phyloP scores from a whole-genome alignment of 176 grass and related monocot species.

The Rhynchospora tenuis region DNA sequence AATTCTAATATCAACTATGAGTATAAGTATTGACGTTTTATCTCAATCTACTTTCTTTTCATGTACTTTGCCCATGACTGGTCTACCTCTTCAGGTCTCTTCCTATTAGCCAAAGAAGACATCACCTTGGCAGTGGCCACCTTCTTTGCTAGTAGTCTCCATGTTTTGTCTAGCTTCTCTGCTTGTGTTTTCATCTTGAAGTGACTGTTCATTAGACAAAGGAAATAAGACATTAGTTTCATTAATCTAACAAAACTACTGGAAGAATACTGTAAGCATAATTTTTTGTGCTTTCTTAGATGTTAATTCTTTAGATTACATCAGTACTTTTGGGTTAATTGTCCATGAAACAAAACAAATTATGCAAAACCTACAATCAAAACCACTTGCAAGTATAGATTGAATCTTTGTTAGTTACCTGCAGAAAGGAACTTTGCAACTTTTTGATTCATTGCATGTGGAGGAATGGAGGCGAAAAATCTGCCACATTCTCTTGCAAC shows the following conservation, averaged over 20 bases:
- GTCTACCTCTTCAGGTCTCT: constrained; percentile 38
- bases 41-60: constrained; percentile 26
- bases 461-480: constrained; percentile 72
- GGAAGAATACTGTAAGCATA: background rate
- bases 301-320: background rate
- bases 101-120: constrained; percentile 39
- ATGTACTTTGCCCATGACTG: constrained; percentile 39
- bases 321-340: background rate
- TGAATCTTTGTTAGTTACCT: constrained; percentile 27
- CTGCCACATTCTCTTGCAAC: constrained; percentile 44
- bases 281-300: background rate
- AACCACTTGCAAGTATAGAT: background rate
- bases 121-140: constrained; percentile 46
- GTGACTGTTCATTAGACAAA: constrained; percentile 27
- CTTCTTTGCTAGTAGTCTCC: constrained; percentile 67
- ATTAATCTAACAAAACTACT: background rate
- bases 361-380: background rate
- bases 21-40: background rate
- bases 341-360: background rate
- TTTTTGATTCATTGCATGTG: constrained; percentile 30
- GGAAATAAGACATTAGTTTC: background rate
- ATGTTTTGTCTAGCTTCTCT: constrained; percentile 39
- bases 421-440: constrained; percentile 56
- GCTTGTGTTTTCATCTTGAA: constrained; percentile 45
- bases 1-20: background rate